phyloP scores from a whole-genome alignment of 2,329 filamentous ascomycete genomes.

The Chrysoporthe cubensis region DNA sequence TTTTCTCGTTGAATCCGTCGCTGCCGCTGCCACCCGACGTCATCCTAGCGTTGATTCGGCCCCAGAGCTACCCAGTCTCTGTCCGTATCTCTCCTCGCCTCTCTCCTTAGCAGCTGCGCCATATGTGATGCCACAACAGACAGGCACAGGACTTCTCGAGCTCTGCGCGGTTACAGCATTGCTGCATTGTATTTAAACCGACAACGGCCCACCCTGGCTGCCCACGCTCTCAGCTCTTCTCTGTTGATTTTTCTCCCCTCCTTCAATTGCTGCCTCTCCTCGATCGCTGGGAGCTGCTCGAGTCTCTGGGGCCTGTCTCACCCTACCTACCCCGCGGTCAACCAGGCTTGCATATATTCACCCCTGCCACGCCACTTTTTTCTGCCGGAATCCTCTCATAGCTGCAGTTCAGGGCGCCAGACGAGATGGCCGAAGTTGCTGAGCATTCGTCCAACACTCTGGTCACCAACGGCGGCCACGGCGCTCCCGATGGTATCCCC shows the following conservation, averaged over 20 bases:
- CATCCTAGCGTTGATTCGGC: conserved; percentile 23
- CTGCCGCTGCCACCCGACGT: conserved; percentile 25
- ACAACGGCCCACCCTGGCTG: not conserved
- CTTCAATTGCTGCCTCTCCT: not conserved
- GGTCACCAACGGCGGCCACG: conserved; percentile 38
- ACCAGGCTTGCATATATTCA: not conserved
- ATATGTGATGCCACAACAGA: conserved; percentile 7
- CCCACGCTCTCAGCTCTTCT: not conserved
- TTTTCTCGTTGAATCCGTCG: conserved; percentile 25
- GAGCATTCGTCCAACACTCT: conserved; percentile 51
- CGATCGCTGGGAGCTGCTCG: not conserved
- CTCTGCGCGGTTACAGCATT: not conserved
- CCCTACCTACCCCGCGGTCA: not conserved
- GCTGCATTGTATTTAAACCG: conserved; percentile 12
- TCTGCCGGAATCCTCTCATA: not conserved
- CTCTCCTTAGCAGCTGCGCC: conserved; percentile 11
- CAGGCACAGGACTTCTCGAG: not conserved
- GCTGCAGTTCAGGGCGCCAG: not conserved
- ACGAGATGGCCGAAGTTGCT: conserved; percentile 42
- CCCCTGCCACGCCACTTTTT: conserved; percentile 11
- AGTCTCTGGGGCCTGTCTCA: not conserved
- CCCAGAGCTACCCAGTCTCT: conserved; percentile 8
- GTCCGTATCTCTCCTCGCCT: conserved; percentile 1
- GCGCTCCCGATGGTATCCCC: conserved; percentile 55
- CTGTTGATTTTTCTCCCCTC: not conserved